Percentiles rank a stretch among this genome's conserved stretches.
phyloP scores from a whole-genome alignment of 78 protist species.

The Dictyostelium firmibasis region DNA sequence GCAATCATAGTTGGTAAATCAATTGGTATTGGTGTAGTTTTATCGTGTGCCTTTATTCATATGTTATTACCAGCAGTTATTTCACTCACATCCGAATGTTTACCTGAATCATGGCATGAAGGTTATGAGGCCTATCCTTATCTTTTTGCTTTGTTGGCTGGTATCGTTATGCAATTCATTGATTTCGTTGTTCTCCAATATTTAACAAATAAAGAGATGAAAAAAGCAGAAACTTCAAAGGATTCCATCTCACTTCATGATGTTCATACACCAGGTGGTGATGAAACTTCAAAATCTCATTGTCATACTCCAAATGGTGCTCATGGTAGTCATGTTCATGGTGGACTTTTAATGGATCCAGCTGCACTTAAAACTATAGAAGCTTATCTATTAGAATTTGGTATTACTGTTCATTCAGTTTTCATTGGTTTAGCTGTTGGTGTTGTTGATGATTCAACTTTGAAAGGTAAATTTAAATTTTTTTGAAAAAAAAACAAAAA shows the following conservation, averaged over 20 bases:
- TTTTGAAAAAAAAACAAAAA: too few relatives aligned
- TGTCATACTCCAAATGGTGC: neutral
- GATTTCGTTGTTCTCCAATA: neutral
- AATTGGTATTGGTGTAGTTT: constrained; percentile 74
- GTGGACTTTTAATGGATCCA: constrained; percentile 2
- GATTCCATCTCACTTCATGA: neutral
- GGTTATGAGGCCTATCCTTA: constrained; percentile 36
- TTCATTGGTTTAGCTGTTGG: constrained; percentile 72
- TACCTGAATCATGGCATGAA: constrained; percentile 26
- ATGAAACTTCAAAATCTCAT: neutral
- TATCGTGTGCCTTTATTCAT: constrained; percentile 54
- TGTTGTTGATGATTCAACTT: constrained; percentile 1
- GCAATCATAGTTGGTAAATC: constrained; percentile 29
- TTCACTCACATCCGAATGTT: constrained; percentile 23
- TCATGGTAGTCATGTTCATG: constrained; percentile 19
- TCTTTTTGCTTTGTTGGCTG: constrained; percentile 1
- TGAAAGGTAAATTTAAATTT: neutral
- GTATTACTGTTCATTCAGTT: constrained; percentile 72
- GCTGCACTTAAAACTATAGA: constrained; percentile 6
- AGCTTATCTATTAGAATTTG: constrained; percentile 59
- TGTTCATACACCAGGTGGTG: neutral
- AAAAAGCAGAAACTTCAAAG: neutral
- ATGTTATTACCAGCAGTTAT: constrained; percentile 45
- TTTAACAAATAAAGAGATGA: neutral
- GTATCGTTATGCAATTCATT: constrained; percentile 6